These are phyloP conservation scores for Lachancea dasiensis DNA, from an alignment of 805 yeast genomes.

Conservation along the genomic window DNA sequence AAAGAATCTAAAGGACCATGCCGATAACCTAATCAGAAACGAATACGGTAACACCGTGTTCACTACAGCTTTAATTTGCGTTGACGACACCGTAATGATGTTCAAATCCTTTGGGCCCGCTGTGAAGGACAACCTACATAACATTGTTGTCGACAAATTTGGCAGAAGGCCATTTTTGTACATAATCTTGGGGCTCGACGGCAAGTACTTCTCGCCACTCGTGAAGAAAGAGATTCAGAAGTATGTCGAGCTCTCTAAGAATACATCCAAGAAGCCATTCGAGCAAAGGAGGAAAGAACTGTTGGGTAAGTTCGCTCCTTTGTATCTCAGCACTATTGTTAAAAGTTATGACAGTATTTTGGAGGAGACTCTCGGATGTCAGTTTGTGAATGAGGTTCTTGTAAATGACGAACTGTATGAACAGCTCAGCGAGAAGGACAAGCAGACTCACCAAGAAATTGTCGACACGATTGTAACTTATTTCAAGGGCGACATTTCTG, in stretches of 20 bases:
- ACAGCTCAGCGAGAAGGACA: constrained; percentile 33
- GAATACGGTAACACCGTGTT: constrained; percentile 83
- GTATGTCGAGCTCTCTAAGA: constrained; percentile 55
- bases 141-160: constrained; percentile 60
- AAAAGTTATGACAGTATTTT: constrained; percentile 48
- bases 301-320: constrained; percentile 56
- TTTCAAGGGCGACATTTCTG: constrained; percentile 60
- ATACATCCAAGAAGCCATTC: constrained; percentile 82
- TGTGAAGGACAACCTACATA: constrained; percentile 49
- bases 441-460: constrained; percentile 40
- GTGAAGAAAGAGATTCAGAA: constrained; percentile 52
- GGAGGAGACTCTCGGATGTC: constrained; percentile 73
- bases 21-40: constrained; percentile 68
- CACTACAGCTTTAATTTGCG: constrained; percentile 71
- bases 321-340: constrained; percentile 50
- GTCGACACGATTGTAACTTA: constrained; percentile 51
- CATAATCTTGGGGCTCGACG: constrained; percentile 69
- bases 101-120: constrained; percentile 55
- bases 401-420: constrained; percentile 46
- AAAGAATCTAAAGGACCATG: constrained; percentile 68
- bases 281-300: constrained; percentile 70
- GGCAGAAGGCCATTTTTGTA: constrained; percentile 88
- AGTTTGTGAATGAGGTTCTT: constrained; percentile 70
- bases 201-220: constrained; percentile 75
- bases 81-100: constrained; percentile 87